A percentile compares a stretch with the other conserved stretches of the same genome.
These are phyloP conservation scores for Dothiorella sarmentorum DNA, from an alignment of 2,329 filamentous ascomycete species.

Conservation along the genomic window DNA sequence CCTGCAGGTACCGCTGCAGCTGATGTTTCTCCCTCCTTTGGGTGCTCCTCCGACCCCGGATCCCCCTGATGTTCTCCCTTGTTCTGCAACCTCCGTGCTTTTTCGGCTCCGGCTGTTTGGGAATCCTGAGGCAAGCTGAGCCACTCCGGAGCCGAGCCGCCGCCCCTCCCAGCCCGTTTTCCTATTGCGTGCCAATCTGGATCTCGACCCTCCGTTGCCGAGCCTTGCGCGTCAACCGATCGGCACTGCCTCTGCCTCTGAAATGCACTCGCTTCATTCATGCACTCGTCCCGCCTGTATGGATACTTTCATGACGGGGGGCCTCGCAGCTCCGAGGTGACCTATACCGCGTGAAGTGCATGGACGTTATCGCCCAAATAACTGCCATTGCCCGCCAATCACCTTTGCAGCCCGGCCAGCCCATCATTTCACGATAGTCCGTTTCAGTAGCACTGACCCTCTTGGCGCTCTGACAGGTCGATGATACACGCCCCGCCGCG, in stretches of 20 bases:
- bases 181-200: neutral
- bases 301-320: slow-evolving; percentile 5
- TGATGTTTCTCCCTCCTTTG: neutral
- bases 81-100: slow-evolving; percentile 18
- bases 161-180: neutral
- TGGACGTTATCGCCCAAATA: neutral
- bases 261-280: neutral
- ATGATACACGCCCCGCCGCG: slow-evolving; percentile 72
- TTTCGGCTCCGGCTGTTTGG: slow-evolving; percentile 21
- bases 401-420: neutral
- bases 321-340: neutral
- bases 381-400: neutral
- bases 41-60: neutral
- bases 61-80: neutral
- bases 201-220: neutral
- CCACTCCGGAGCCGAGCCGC: slow-evolving; percentile 9
- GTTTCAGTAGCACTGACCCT: neutral
- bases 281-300: neutral
- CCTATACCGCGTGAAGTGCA: slow-evolving; percentile 3
- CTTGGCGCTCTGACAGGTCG: slow-evolving; percentile 54
- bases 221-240: neutral
- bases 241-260: neutral
- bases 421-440: neutral
- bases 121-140: neutral
- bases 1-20: slow-evolving; percentile 2